Evolutionary conservation across 1,284 basidiomycete genomes (phyloP).

Genomic region (Puccinia horiana): DNA sequence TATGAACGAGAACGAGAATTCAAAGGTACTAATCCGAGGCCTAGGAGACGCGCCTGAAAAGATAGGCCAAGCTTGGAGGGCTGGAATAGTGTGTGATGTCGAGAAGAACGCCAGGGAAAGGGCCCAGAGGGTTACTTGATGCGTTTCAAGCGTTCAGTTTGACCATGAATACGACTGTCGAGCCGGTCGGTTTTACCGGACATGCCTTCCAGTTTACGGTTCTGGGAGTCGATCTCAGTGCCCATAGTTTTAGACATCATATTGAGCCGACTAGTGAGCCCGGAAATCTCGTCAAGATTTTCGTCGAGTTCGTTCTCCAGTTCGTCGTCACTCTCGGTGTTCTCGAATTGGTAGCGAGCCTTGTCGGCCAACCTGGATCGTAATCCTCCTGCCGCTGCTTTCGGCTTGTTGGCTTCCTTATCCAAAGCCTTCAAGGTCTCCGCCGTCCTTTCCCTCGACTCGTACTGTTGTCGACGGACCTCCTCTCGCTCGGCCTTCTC

Average conservation of each 20-base stretch:
- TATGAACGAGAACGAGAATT: neutral
- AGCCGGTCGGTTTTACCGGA: slow-evolving; percentile 70
- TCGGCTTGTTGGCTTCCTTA: slow-evolving; percentile 41
- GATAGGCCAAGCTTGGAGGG: neutral
- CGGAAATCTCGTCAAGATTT: slow-evolving; percentile 85
- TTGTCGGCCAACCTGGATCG: slow-evolving; percentile 56
- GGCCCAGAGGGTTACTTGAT: slow-evolving; percentile 20
- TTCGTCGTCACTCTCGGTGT: slow-evolving; percentile 93
- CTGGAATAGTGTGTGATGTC: neutral
- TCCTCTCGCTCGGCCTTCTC: slow-evolving; percentile 83
- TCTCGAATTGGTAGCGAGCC: slow-evolving; percentile 88
- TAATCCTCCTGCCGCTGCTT: slow-evolving; percentile 51
- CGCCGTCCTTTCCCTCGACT: slow-evolving; percentile 82
- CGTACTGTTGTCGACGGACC: slow-evolving; percentile 78
- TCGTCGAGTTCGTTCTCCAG: slow-evolving; percentile 75
- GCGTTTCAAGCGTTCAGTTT: slow-evolving; percentile 42
- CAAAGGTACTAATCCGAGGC: neutral
- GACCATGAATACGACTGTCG: slow-evolving; percentile 58
- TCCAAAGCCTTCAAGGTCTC: slow-evolving; percentile 63
- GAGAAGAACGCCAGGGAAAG: neutral
- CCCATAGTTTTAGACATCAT: slow-evolving; percentile 80
- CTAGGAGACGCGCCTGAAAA: neutral
- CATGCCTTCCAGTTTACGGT: slow-evolving; percentile 70
- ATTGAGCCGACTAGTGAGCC: slow-evolving; percentile 79
- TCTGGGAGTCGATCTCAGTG: slow-evolving; percentile 74